Conservation (phyloP, 192 early-diverging fungal species). For the Coemansia aciculifera region DNA sequence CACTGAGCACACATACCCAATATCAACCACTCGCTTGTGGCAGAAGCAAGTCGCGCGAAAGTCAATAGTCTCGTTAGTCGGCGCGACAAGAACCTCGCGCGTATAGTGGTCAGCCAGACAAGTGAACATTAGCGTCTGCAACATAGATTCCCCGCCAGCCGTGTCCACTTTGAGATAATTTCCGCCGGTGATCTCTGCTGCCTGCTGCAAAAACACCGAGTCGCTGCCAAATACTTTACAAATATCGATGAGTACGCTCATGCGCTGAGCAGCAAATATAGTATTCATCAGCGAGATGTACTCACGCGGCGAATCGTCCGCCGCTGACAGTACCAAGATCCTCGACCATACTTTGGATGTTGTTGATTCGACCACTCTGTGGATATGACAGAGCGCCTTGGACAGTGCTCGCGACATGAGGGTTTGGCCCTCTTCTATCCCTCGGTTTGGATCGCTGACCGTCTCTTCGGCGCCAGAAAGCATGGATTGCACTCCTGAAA, state of each 20-base stretch:
- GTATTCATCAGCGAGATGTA: constrained; percentile 98
- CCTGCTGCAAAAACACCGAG: constrained; percentile 91
- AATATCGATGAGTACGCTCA: constrained; percentile 86
- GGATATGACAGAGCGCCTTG: constrained; percentile 53
- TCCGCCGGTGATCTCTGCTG: constrained; percentile 84
- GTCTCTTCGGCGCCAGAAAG: constrained; percentile 4
- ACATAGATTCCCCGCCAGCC: constrained; percentile 60
- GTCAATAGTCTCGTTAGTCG: constrained; percentile 80
- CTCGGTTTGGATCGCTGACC: not conserved
- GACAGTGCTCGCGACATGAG: constrained; percentile 51
- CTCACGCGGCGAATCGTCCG: constrained; percentile 81
- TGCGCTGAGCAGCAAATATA: constrained; percentile 95
- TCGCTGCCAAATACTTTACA: constrained; percentile 78
- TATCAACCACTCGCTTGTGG: constrained; percentile 88
- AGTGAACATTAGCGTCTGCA: constrained; percentile 86
- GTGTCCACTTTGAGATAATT: constrained; percentile 76
- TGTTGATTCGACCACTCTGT: constrained; percentile 21
- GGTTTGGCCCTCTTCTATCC: constrained; percentile 27
- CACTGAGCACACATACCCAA: constrained; percentile 98
- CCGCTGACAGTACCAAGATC: constrained; percentile 83
- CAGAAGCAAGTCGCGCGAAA: constrained; percentile 97
- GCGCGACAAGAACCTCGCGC: constrained; percentile 70
- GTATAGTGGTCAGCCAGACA: constrained; percentile 75
- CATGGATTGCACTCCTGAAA: constrained; percentile 36
- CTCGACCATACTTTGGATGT: constrained; percentile 60